A percentile compares a stretch with the other conserved stretches of the same genome.
Evolutionary conservation across 129 eudicot genomes (phyloP).

Genomic region (Ambrosia artemisiifolia): DNA sequence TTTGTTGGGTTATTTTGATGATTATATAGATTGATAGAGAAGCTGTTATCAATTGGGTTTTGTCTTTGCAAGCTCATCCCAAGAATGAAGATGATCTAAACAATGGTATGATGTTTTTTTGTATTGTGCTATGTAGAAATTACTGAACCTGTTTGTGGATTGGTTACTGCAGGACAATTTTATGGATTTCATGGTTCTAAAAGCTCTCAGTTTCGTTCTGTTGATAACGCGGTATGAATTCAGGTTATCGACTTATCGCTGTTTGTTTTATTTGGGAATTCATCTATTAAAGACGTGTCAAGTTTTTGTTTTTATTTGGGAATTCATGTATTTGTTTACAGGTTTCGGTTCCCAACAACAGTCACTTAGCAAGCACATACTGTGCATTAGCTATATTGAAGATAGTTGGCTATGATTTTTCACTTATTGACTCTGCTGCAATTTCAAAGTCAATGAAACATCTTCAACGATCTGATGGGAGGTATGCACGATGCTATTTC

Average conservation of each 20-base stretch:
- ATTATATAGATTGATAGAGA: constrained; percentile 68
- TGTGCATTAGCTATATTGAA: constrained; percentile 92
- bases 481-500: constrained; percentile 41
- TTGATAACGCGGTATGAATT: constrained; percentile 50
- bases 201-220: constrained; percentile 66
- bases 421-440: constrained; percentile 44
- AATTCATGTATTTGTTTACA: constrained; percentile 28
- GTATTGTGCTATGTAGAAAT: background rate
- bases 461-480: constrained; percentile 88
- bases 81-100: constrained; percentile 45
- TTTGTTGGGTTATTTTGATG: background rate
- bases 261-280: background rate
- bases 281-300: background rate
- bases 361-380: constrained; percentile 96
- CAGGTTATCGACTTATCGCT: constrained; percentile 18
- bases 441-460: constrained; percentile 69
- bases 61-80: constrained; percentile 80
- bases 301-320: background rate
- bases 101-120: constrained; percentile 40
- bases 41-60: constrained; percentile 64
- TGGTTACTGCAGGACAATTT: constrained; percentile 64
- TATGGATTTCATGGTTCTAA: constrained; percentile 94
- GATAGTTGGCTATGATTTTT: constrained; percentile 70
- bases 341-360: constrained; percentile 62
- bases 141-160: constrained; percentile 9